phyloP scores from a whole-genome alignment of 2,329 filamentous ascomycete genomes.

The Pyrenochaeta sp. region DNA sequence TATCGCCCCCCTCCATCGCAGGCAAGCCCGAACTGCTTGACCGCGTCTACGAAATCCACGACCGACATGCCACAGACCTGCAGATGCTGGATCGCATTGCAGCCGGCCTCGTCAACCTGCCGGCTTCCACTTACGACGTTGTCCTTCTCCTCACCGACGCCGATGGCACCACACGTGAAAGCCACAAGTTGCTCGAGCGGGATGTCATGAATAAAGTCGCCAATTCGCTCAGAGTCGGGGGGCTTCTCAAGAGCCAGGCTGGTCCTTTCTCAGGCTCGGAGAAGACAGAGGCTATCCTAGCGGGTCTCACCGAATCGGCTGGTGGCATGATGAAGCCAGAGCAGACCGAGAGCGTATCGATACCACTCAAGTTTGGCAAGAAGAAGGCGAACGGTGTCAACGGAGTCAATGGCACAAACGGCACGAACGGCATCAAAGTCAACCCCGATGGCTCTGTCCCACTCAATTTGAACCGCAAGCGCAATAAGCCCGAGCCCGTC shows the following conservation, averaged over 20 bases:
- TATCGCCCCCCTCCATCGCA: conserved; percentile 89
- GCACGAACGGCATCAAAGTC: conserved; percentile 29
- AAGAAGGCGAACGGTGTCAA: conserved; percentile 60
- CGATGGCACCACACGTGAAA: conserved; percentile 69
- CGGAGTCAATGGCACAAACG: conserved; percentile 22
- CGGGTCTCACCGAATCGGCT: conserved; percentile 72
- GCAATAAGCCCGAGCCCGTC: conserved; percentile 49
- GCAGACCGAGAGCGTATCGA: conserved; percentile 62
- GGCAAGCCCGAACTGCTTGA: conserved; percentile 81
- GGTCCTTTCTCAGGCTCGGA: conserved; percentile 64
- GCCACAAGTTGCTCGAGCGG: conserved; percentile 69
- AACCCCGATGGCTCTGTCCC: conserved; percentile 49
- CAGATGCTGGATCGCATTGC: conserved; percentile 97
- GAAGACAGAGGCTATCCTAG: conserved; percentile 81
- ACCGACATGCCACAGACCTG: conserved; percentile 81
- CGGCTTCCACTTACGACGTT: conserved; percentile 78
- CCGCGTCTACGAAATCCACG: conserved; percentile 73
- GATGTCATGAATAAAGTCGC: conserved; percentile 73
- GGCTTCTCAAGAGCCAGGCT: conserved; percentile 72
- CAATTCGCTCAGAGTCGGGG: conserved; percentile 73
- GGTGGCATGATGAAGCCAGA: conserved; percentile 79
- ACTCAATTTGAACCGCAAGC: conserved; percentile 51
- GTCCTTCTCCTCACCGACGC: conserved; percentile 84
- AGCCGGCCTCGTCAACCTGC: conserved; percentile 79
- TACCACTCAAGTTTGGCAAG: conserved; percentile 70